phyloP scores from a whole-genome alignment of 1,284 basidiomycete genomes.

The Golubevia pallescens region DNA sequence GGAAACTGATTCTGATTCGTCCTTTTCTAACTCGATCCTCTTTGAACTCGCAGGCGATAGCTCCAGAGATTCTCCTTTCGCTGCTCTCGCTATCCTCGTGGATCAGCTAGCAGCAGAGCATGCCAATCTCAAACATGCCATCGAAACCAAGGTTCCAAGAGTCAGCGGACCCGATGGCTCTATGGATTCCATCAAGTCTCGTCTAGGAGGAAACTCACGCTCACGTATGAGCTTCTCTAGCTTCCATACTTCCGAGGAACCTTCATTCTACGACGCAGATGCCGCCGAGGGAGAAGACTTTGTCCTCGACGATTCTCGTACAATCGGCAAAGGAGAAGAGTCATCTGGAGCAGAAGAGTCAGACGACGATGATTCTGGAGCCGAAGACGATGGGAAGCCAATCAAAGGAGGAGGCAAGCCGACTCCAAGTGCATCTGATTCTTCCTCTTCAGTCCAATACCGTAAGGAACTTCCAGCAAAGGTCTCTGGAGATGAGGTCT shows the following conservation, averaged over 20 bases:
- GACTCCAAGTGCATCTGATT: background rate
- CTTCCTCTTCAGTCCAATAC: background rate
- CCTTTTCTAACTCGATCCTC: background rate
- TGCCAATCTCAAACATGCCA: slow-evolving; percentile 31
- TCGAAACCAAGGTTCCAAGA: slow-evolving; percentile 37
- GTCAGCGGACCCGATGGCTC: slow-evolving; percentile 23
- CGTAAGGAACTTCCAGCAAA: slow-evolving; percentile 69
- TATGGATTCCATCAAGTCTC: slow-evolving; percentile 31
- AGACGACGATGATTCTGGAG: slow-evolving; percentile 17
- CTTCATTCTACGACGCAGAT: slow-evolving; percentile 53
- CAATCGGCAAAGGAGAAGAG: slow-evolving; percentile 22
- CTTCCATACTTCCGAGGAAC: slow-evolving; percentile 41
- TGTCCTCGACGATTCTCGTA: slow-evolving; percentile 6
- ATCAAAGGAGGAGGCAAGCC: background rate
- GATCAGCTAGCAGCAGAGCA: slow-evolving; percentile 41
- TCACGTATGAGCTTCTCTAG: slow-evolving; percentile 32
- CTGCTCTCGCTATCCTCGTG: slow-evolving; percentile 24
- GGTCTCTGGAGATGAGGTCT: slow-evolving; percentile 78
- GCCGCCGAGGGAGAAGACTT: slow-evolving; percentile 16
- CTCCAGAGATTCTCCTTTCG: slow-evolving; percentile 3
- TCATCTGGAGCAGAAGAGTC: slow-evolving; percentile 31
- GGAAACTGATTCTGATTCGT: background rate
- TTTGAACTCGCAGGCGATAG: background rate
- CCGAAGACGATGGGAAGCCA: background rate
- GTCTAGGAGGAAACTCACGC: slow-evolving; percentile 8